Percentiles rank a stretch among this genome's conserved stretches.
Conservation (phyloP, 495 filamentous ascomycete genomes). For the Letharia columbiana region DNA sequence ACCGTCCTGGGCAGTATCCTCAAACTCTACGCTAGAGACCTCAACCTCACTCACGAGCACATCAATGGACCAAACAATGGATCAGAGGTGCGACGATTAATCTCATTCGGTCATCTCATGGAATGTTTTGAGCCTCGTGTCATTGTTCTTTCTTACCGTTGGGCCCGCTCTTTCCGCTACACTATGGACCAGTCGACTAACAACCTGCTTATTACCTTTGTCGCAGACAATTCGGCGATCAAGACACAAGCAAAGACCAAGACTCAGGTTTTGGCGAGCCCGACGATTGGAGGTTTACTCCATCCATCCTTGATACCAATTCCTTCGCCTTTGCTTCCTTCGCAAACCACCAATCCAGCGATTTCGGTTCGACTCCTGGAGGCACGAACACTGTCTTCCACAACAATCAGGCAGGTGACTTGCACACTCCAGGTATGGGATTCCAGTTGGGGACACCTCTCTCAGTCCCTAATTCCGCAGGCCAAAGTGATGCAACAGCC, state of each 20-base stretch:
- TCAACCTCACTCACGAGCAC: constrained; percentile 35
- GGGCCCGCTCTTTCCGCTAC: not conserved
- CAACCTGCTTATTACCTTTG: constrained; percentile 6
- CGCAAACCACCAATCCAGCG: constrained; percentile 68
- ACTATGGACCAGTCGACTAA: constrained; percentile 30
- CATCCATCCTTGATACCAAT: constrained; percentile 76
- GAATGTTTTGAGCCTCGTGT: not conserved
- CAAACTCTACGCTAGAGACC: constrained; percentile 32
- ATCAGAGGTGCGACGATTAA: constrained; percentile 43
- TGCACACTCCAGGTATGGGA: constrained; percentile 75
- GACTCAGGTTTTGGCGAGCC: constrained; percentile 70
- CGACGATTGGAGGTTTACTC: constrained; percentile 77
- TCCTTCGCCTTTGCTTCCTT: constrained; percentile 71
- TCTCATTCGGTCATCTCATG: constrained; percentile 7
- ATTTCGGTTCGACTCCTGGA: constrained; percentile 83
- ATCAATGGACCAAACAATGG: constrained; percentile 34
- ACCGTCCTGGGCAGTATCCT: constrained; percentile 27
- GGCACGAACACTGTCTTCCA: constrained; percentile 74
- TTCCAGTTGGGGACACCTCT: constrained; percentile 77
- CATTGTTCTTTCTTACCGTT: not conserved
- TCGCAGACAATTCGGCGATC: constrained; percentile 38
- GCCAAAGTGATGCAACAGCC: constrained; percentile 45
- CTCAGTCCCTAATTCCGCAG: constrained; percentile 63
- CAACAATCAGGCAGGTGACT: constrained; percentile 67
- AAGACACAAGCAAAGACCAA: constrained; percentile 60